Conservation (phyloP, 371 early-diverging fungal genomes). For the Polyrhizophydium stewartii region DNA sequence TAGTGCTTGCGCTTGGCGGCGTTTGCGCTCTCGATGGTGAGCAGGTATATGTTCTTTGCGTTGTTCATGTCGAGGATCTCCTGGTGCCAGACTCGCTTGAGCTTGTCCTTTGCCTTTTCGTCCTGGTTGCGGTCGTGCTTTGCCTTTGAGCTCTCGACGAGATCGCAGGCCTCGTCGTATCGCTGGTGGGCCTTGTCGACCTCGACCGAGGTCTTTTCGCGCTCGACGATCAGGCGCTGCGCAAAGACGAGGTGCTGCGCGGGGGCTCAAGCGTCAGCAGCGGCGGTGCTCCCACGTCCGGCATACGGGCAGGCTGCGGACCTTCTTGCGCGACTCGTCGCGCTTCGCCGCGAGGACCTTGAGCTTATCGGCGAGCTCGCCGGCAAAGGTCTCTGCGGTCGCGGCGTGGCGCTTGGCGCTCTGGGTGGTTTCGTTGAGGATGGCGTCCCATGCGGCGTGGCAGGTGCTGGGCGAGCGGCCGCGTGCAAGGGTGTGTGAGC, state of each 20-base stretch:
- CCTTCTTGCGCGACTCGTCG: constrained; percentile 75
- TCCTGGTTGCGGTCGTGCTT: constrained; percentile 52
- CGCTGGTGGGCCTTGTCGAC: constrained; percentile 65
- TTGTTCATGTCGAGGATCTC: constrained; percentile 73
- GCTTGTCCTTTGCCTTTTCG: constrained; percentile 51
- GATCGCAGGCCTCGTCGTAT: constrained; percentile 67
- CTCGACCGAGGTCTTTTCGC: constrained; percentile 61
- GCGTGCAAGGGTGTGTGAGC: not conserved
- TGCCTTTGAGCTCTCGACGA: constrained; percentile 53
- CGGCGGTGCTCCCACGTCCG: no score
- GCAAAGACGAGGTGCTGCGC: constrained; percentile 63
- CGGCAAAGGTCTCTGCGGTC: constrained; percentile 55
- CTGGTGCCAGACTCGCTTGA: constrained; percentile 53
- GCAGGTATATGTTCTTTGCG: constrained; percentile 61
- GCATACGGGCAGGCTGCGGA: no score
- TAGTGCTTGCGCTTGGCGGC: constrained; percentile 38
- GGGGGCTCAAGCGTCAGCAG: no score
- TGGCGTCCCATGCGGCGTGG: constrained; percentile 51
- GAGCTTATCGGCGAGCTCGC: constrained; percentile 50
- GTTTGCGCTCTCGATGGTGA: constrained; percentile 42
- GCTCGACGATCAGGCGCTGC: constrained; percentile 57
- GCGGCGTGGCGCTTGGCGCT: constrained; percentile 52
- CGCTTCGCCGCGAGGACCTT: constrained; percentile 53
- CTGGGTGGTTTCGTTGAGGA: constrained; percentile 56
- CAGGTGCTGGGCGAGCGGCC: constrained; percentile 33